Conservation (phyloP, 2,329 filamentous ascomycete genomes). For the Colletotrichum sp. region DNA sequence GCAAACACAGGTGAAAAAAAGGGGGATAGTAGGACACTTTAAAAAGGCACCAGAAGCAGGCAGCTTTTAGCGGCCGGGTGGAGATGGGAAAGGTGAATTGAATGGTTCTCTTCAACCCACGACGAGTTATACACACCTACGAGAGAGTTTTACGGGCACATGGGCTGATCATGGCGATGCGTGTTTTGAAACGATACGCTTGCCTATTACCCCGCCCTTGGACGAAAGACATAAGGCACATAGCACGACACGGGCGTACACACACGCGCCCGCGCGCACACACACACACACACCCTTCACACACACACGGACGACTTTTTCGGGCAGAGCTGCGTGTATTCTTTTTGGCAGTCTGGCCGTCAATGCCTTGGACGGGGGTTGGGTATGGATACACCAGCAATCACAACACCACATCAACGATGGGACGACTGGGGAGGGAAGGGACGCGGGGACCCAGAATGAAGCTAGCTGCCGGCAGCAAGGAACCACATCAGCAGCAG, state of each 20-base stretch:
- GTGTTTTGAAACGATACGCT: slow-evolving; percentile 8
- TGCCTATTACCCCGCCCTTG: slow-evolving; percentile 13
- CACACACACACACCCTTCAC: background rate
- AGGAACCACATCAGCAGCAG: background rate
- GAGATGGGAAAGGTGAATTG: background rate
- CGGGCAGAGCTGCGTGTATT: background rate
- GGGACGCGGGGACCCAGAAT: background rate
- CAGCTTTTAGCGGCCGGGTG: background rate
- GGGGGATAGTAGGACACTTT: background rate
- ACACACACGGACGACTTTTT: background rate
- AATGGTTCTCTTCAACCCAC: background rate
- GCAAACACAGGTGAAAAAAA: background rate
- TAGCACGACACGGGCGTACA: background rate
- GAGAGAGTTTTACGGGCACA: background rate
- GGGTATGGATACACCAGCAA: background rate
- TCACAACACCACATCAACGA: background rate
- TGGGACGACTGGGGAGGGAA: background rate
- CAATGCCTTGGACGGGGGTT: background rate
- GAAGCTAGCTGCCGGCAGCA: background rate
- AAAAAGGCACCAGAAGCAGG: background rate
- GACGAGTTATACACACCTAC: background rate
- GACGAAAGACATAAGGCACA: background rate
- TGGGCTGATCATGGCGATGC: slow-evolving; percentile 14
- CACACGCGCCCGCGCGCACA: background rate
- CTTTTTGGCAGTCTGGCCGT: background rate